phyloP scores from a whole-genome alignment of 805 yeast genomes.

The Priceomyces medius region DNA sequence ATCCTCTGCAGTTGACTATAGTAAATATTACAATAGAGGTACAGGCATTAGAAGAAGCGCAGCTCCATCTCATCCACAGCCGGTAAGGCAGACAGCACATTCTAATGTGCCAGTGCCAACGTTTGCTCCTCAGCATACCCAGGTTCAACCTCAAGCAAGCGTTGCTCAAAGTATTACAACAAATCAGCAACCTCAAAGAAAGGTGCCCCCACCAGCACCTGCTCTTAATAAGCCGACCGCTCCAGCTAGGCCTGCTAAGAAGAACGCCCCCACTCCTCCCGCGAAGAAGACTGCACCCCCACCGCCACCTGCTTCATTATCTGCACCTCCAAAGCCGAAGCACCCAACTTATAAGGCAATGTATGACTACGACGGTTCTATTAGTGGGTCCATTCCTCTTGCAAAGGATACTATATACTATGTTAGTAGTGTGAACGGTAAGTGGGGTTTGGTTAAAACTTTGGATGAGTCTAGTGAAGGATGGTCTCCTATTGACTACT shows the following conservation, averaged over 20 bases:
- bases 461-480: conserved; percentile 80
- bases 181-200: conserved; percentile 10
- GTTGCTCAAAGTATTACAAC: background rate
- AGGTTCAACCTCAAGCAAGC: conserved; percentile 14
- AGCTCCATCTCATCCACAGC: conserved; percentile 11
- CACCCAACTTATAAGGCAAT: conserved; percentile 81
- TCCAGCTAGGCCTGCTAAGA: conserved; percentile 28
- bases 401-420: conserved; percentile 73
- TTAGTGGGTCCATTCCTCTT: conserved; percentile 76
- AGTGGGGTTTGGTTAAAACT: conserved; percentile 90
- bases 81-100: conserved; percentile 7
- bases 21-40: conserved; percentile 41
- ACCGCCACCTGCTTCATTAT: conserved; percentile 66
- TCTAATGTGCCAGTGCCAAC: background rate
- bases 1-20: conserved; percentile 38
- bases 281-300: conserved; percentile 47
- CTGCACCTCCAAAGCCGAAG: conserved; percentile 53
- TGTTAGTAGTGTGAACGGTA: conserved; percentile 73
- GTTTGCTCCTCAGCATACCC: conserved; percentile 14
- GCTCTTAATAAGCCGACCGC: conserved; percentile 16
- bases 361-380: conserved; percentile 86
- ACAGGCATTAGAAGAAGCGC: conserved; percentile 12
- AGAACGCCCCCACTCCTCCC: conserved; percentile 63
- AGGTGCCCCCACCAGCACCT: conserved; percentile 17
- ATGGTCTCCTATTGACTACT: conserved; percentile 96